Base-by-base conservation (phyloP, 2,329 filamentous ascomycete genomes). In the Lachnellula subtilissima region DNA sequence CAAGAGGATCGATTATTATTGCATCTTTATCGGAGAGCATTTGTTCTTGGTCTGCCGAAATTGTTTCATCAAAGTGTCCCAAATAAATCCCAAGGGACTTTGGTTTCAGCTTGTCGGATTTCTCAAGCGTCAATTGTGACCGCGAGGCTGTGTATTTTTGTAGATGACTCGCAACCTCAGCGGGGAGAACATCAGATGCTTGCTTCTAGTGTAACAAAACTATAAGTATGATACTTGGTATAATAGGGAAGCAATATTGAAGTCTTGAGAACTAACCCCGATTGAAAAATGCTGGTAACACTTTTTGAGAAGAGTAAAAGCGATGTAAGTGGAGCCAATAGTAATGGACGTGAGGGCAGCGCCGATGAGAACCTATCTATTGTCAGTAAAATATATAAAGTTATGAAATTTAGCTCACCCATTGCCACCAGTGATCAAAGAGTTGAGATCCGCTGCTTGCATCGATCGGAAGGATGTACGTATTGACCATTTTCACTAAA, bases 361-460 rank as follows among this genome's bases (percentile, higher is more conserved):
- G 47, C 66, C 68, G 48, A 73, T 67, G 23, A 73, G 64, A 35
- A 72, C 59, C 73, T 74, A 23, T 42, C 35, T 3, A 32, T 36
- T 32, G 40, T 50, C 45, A 25, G 46, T 40, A 49, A 66, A 49
- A 68, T 68, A 17, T 23, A 69, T 57, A 64, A 6, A 9, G 36
- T 19, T 12, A 14, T 28, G 6, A 7, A 12, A 35, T 45, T 17
- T 11, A 22, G 22, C 46, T 53, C 57, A 75, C 74, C 67, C 69
- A 71, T 58, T 75, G 72, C 74, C 73, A 75, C 74, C 73, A 76
- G 57, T 73, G 61, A 6, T 62, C 52, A 51, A 63, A 71, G 69
- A 75, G 72, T 12, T 61, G 49, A 47, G 62, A 53, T 71, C 72
- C 74, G 50, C 68, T 67, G n/a, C 73, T 58, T 23, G 63, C 63